A percentile compares a stretch with the other conserved stretches of the same genome.
phyloP scores from a whole-genome alignment of 2,329 filamentous ascomycete species.

The Lasiodiplodia citricola region DNA sequence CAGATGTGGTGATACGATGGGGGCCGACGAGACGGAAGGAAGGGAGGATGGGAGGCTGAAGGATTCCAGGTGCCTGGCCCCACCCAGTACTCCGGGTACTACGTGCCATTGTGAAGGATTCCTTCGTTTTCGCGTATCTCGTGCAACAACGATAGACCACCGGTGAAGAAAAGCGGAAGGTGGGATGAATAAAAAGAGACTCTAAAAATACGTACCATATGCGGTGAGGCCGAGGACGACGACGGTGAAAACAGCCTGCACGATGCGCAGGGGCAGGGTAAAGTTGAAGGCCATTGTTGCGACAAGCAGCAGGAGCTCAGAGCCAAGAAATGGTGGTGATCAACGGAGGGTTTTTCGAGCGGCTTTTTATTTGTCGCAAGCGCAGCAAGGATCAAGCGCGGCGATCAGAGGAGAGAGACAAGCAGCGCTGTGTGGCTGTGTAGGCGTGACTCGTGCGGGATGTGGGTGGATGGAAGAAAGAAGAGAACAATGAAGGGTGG shows the following conservation, averaged over 20 bases:
- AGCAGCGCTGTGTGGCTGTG: not conserved
- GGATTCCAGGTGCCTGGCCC: not conserved
- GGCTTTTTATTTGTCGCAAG: not conserved
- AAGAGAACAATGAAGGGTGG: not conserved
- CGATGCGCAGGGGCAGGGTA: conserved; percentile 67
- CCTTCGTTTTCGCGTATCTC: conserved; percentile 1
- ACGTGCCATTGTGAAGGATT: not conserved
- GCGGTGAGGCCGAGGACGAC: conserved; percentile 77
- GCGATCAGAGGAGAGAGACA: not conserved
- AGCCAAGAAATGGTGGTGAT: not conserved
- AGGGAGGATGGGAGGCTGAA: not conserved
- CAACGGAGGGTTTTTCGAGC: not conserved
- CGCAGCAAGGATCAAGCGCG: not conserved
- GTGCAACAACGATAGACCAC: not conserved
- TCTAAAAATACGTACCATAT: conserved; percentile 64
- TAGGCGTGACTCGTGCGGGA: not conserved
- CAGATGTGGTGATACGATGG: no score
- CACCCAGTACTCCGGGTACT: not conserved
- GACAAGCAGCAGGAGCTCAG: no score
- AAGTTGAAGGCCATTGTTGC: conserved; percentile 59
- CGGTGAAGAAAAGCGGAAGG: not conserved
- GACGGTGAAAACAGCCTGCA: conserved; percentile 71
- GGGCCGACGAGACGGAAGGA: no score
- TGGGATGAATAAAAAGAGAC: not conserved
- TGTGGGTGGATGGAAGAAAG: not conserved